Base-by-base conservation (phyloP, 345 rosid genomes). In the Acer negundo region DNA sequence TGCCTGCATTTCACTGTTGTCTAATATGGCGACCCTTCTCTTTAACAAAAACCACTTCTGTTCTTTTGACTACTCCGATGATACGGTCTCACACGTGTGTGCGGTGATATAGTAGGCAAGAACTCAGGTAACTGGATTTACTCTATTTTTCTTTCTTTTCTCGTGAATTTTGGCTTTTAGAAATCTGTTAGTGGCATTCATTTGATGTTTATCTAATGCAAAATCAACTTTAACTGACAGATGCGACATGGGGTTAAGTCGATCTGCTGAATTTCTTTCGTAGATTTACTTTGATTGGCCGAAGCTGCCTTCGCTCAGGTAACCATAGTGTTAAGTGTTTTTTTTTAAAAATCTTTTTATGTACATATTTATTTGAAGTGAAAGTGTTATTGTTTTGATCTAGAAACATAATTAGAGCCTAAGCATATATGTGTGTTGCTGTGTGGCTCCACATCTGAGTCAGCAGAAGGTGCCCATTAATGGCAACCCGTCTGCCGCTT, bases 401-500 rank as follows among this genome's bases (percentile, higher is more conserved):
- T 17, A 67, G 23, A 42, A 42, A 9, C 2, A 42, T 7, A 8
- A 42, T 8, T 0, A 3, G 10, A 42, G 46, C 46, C 8, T 42
- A 7, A 13, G 19, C 15, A 15, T 11, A 49, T 12, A 51, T 69
- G 24, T 40, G 6, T 44, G 35, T 12, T 5, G 7, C 4, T 28
- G 55, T 13, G 68, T 70, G 86, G 89, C 86, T 86, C 82, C 76
- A 64, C 26, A 46, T 35, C 56, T 3, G 89, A 86, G 89, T 84
- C 85, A 75, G 58, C 89, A 86, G 89, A 78, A 76, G 84, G 81
- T 59, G 79, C 80, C 80, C 20, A 16, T 46, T 65, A 17, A 78
- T 84, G 85, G 87, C 76, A 63, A 67, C 35, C 78, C 16, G 85
- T 24, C 87, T 84, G 87, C 89, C 85, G 89, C 85, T 67, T 76